Base-by-base conservation (phyloP, 306 rosid species). In the Alnus rubra region DNA sequence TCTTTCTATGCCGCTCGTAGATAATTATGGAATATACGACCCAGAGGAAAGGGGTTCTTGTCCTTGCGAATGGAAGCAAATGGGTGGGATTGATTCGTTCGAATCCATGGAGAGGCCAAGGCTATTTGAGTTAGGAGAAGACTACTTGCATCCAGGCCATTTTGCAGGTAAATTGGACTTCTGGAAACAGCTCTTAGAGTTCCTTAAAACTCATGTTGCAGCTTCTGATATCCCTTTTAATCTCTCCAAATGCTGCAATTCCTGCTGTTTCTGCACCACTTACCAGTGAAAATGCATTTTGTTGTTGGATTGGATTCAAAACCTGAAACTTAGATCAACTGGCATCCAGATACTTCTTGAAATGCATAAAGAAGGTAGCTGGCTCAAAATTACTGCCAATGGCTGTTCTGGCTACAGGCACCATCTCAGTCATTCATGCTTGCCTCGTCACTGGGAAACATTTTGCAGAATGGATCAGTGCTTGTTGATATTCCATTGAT, bases 401-500 rank as follows among this genome's bases (percentile, higher is more conserved):
- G 92, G 87, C 63, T 71, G 7, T 64, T 8, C 71, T 7, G 70
- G 69, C 16, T 78, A 69, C 62, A 85, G 88, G 74, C 88, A 49
- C 97, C 97, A 58, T 82, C 89, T 0, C 81, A 84, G 79, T 88
- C 94, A 59, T 92, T 94, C 81, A 69, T 90, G 10, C 76, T 85
- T 69, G 18, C 75, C 75, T 82, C 91, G 7, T 79, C 85, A 7
- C 77, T 86, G 79, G 91, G 88, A 71, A 81, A n/a, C 50, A 75
- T 87, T 82, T 59, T 94, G 86, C 89, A 84, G 74, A 81, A 50
- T 31, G 90, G 86, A 56, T 90, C 91, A 0, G 76, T 50, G 48
- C 89, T 87, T 69, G 96, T 89, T 35, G 97, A 94, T 74, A 88
- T 94, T 64, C 92, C 97, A 4, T 79, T 90, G 63, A 72, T 94